Evolutionary conservation across 495 filamentous ascomycete species (phyloP), one percentile per base, ranked within the genome.

Genomic region (Diplogelasinospora grovesii): DNA sequence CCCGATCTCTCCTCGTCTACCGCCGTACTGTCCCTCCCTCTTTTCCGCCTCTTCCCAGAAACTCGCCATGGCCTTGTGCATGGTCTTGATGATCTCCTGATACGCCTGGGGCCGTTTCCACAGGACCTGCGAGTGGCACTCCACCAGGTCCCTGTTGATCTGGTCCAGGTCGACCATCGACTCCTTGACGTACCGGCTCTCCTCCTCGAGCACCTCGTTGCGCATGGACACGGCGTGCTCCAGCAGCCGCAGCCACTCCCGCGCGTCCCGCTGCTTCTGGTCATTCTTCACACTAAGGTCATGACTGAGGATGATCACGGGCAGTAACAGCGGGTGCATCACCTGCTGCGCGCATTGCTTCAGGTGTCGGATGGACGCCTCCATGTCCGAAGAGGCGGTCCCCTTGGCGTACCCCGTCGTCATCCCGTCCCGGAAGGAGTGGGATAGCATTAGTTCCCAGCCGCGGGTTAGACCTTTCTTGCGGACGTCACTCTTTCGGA

Each of bases 61-160:
- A 8, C 50, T 48, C 0, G 47, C 48, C 68, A 75, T 70, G 27
- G 63, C 54, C 14, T 44, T 42, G 41, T 61, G 48, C 27, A 77
- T 63, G 27, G 59, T 60, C 6, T 52, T 51, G 28, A 75, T 45
- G 40, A 76, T 71, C 60, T 75, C 66, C 43, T 70, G 56, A 29
- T 76, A 77, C 9, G 74, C 74, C 45, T 74, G 73, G 8, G 74
- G 74, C 21, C 74, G 60, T 41, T 76, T 76, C 74, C 74, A 77
- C 19, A 77, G 57, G 2, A 76, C 73, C 45, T 73, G 74, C 6
- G 60, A 64, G 43, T 77, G 73, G 43, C 74, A 77, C 45, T 77
- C 74, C 19, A 77, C 74, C 13, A 77, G 53, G 42, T 77, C 71
- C 39, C 68, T 59, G 46, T 75, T 77, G 52, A 77, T 68, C 27